Evolutionary conservation across 257 asterid genomes (phyloP), one percentile per base, ranked within the genome.

Genomic region (Fraxinus cuspidata): DNA sequence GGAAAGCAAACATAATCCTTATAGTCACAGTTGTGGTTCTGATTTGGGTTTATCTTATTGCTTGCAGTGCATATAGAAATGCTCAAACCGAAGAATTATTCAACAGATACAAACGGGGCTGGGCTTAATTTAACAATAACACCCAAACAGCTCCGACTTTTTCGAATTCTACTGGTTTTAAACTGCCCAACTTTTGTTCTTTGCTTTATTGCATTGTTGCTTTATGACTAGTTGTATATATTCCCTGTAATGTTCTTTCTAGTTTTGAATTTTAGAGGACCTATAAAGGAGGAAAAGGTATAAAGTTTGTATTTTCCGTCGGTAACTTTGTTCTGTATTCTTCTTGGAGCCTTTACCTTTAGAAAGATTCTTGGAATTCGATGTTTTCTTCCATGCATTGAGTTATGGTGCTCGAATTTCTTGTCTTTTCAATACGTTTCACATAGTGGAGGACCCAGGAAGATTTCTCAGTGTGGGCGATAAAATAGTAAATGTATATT

Each of bases 1-100:
- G 97, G 89, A 92, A 77, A 72, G 93, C 80, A 16, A 90, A 92
- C 81, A 67, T 91, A 18, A 85, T 94, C 64, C 89, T 94, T 79
- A 94, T 94, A 27, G 65, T 92, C 23, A 85, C 97, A 2, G 89
- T 94, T 56, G 96, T 92, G 71, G 83, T 90, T 51, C 79, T 94
- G 76, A 94, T 94, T 12, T 89, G 81, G 35, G 88, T 94, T 23
- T 94, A 94, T 76, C 78, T 92, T 9, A 74, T 94, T 5, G 98
- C 89, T 1, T 94, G 97, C 85, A 86, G 96, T 73, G 98, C 98
- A 0, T 90, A 88, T 83, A 89, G 85, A 79, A 94, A 94, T 72
- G 97, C 97, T 9, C 98, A 91, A 51, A 92, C 97, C 1, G 96
- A 89, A 70, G 79, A 81, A 70, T 88, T 92, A 37, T 92, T 90